A percentile compares a stretch with the other conserved stretches of the same genome.
Evolutionary conservation across 495 filamentous ascomycete genomes (phyloP).

Genomic region (Xylaria cubensis): DNA sequence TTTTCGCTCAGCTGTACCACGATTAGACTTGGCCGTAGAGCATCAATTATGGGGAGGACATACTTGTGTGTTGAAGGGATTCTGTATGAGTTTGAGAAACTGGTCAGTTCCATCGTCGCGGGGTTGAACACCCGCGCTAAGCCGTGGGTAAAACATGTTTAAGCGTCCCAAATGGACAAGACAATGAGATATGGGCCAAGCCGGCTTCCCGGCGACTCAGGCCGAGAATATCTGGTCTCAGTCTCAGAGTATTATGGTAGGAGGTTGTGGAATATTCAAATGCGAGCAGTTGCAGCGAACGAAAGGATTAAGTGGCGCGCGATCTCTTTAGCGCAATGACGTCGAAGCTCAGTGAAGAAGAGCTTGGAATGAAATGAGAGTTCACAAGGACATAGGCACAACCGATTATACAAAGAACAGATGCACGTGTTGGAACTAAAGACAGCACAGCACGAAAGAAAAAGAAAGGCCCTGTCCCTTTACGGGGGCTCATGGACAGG

Average conservation of each 20-base stretch:
- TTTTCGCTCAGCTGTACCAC: conserved; percentile 43
- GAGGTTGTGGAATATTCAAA: neutral
- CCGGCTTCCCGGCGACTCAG: neutral
- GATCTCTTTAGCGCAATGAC: conserved; percentile 4
- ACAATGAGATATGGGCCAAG: neutral
- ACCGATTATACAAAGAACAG: neutral
- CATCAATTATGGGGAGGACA: neutral
- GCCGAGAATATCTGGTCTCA: neutral
- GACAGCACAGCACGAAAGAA: neutral
- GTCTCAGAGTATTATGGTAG: neutral
- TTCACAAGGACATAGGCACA: neutral
- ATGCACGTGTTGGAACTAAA: neutral
- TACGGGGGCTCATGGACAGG: neutral
- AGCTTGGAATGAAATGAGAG: conserved; percentile 8
- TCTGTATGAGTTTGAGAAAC: conserved; percentile 49
- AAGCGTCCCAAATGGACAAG: neutral
- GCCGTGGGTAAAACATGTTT: conserved; percentile 12
- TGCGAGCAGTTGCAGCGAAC: neutral
- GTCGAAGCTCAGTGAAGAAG: conserved; percentile 24
- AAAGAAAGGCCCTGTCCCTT: neutral
- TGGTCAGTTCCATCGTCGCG: conserved; percentile 27
- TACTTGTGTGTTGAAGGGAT: conserved; percentile 53
- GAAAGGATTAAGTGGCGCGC: neutral
- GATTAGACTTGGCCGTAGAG: neutral
- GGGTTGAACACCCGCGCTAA: neutral